A percentile compares a stretch with the other conserved stretches of the same genome.
These are phyloP conservation scores for Camellia granthamiana DNA, from an alignment of 148 eudicot genomes.

Conservation along the genomic window DNA sequence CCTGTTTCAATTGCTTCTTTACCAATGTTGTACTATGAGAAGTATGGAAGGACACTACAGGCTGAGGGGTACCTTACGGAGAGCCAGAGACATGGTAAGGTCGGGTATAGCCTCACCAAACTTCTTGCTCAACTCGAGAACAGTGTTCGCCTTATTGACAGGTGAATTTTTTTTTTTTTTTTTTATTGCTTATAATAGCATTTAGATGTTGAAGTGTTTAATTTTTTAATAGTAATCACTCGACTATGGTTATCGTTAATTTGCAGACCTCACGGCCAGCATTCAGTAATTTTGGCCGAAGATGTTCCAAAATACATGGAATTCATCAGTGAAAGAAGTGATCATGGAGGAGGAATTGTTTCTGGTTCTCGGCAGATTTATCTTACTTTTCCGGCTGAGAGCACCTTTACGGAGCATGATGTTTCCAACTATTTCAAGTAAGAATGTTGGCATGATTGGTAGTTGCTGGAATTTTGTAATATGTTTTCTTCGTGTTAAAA, in stretches of 20 bases:
- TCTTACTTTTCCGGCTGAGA: constrained; percentile 61
- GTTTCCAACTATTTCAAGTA: constrained; percentile 57
- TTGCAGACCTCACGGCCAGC: constrained; percentile 66
- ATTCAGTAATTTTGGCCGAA: constrained; percentile 50
- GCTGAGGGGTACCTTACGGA: constrained; percentile 64
- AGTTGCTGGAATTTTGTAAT: not conserved
- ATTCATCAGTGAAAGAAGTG: constrained; percentile 29
- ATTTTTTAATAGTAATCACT: not conserved
- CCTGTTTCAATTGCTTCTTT: constrained; percentile 57
- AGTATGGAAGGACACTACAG: constrained; percentile 46
- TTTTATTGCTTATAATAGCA: not conserved
- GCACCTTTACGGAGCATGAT: constrained; percentile 55
- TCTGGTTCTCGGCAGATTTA: constrained; percentile 58
- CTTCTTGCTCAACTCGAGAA: constrained; percentile 54
- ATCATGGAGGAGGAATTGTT: constrained; percentile 49
- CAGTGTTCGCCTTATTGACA: constrained; percentile 50
- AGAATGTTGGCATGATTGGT: not conserved
- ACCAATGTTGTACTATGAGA: constrained; percentile 59
- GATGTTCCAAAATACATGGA: constrained; percentile 45
- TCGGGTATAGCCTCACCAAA: constrained; percentile 57
- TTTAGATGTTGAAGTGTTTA: not conserved
- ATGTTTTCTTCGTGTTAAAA: not conserved
- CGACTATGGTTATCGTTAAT: not conserved
- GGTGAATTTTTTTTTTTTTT: constrained; percentile 21
- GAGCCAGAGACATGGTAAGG: constrained; percentile 64